A percentile compares a stretch with the other conserved stretches of the same genome.
phyloP scores from a whole-genome alignment of 2,329 filamentous ascomycete species.

The Colletotrichum euphorbiae region DNA sequence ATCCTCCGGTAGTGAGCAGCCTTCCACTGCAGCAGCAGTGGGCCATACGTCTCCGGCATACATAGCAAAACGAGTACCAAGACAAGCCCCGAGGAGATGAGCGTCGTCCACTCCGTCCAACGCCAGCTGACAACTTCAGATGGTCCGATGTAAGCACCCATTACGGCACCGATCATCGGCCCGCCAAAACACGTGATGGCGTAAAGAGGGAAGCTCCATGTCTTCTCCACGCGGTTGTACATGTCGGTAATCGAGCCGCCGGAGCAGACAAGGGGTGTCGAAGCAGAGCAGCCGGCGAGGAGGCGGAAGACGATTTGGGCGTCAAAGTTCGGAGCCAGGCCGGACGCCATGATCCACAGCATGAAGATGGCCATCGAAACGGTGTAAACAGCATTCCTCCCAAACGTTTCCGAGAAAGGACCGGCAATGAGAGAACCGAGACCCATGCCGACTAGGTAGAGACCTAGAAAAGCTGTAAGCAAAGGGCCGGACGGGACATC shows the following conservation, averaged over 20 bases:
- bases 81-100: conserved; percentile 71
- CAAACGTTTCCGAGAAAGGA: conserved; percentile 54
- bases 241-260: conserved; percentile 58
- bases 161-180: conserved; percentile 53
- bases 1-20: conserved; percentile 68
- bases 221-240: conserved; percentile 50
- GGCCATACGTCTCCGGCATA: conserved; percentile 74
- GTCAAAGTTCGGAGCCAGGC: conserved; percentile 55
- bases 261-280: conserved; percentile 56
- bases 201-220: conserved; percentile 58
- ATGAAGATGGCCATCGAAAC: conserved; percentile 55
- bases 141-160: conserved; percentile 74
- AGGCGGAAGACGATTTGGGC: conserved; percentile 60
- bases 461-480: conserved; percentile 25
- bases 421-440: conserved; percentile 52
- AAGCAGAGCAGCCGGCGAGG: conserved; percentile 58
- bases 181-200: conserved; percentile 56
- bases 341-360: conserved; percentile 58
- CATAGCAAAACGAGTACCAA: conserved; percentile 67
- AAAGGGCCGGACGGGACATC: no score
- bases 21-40: conserved; percentile 68
- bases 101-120: conserved; percentile 74
- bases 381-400: conserved; percentile 55
- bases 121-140: conserved; percentile 65
- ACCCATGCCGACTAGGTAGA: conserved; percentile 52